A percentile compares a stretch with the other conserved stretches of the same genome.
Evolutionary conservation across 495 filamentous ascomycete genomes (phyloP).

Genomic region (Xylaria castorea): DNA sequence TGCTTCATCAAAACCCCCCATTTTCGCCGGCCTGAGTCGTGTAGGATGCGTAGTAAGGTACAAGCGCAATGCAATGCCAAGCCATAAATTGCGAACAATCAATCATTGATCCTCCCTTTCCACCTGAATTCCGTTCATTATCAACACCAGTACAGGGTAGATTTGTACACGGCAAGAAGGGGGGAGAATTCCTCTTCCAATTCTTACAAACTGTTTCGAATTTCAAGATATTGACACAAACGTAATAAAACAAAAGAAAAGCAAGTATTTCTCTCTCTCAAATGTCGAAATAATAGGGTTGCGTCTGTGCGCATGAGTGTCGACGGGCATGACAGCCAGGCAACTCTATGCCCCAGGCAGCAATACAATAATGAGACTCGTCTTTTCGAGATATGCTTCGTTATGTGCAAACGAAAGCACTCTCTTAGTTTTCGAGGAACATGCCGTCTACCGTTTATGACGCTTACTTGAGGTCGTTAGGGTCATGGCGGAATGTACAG

Average conservation of each 20-base stretch:
- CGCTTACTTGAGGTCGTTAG: conserved; percentile 34
- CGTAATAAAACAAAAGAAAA: background rate
- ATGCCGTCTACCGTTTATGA: background rate
- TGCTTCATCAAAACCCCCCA: background rate
- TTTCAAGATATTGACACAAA: background rate
- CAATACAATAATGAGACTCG: background rate
- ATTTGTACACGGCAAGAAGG: conserved; percentile 11
- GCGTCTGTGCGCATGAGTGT: background rate
- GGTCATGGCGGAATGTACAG: conserved; percentile 81
- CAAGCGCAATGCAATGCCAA: background rate
- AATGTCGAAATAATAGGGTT: background rate
- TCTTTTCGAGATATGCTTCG: background rate
- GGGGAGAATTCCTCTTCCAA: background rate
- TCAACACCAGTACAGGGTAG: background rate
- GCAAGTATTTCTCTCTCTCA: background rate
- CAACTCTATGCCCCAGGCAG: background rate
- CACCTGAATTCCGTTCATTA: conserved; percentile 5
- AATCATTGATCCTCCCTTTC: background rate
- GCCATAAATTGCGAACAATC: background rate
- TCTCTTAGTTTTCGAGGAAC: background rate
- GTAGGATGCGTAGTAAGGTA: background rate
- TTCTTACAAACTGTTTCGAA: background rate
- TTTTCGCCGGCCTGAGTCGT: background rate
- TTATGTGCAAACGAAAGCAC: background rate
- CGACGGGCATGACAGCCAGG: background rate